phyloP scores from a whole-genome alignment of 371 early-diverging fungal species.

The Vavraia culicis region DNA sequence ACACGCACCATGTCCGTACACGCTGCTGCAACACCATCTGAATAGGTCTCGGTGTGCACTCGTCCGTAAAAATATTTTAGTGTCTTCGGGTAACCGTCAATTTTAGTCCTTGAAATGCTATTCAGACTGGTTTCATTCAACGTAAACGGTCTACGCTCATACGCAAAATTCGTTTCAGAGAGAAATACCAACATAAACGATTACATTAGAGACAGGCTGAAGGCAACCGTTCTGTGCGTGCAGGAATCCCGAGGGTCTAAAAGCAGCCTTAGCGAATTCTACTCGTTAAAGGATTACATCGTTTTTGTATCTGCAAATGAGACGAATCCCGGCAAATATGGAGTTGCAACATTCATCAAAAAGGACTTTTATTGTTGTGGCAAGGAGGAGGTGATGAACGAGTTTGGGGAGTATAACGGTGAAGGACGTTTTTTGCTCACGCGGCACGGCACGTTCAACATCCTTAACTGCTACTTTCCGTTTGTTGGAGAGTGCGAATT shows the following conservation, averaged over 20 bases:
- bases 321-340: constrained; percentile 51
- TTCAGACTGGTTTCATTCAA: constrained; percentile 31
- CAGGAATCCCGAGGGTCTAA: constrained; percentile 55
- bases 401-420: no score
- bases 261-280: constrained; percentile 4
- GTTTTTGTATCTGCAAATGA: constrained; percentile 52
- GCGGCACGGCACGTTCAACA: constrained; percentile 54
- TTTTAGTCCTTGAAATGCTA: no score
- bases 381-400: constrained; percentile 44
- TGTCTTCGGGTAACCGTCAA: no score
- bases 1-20: no score
- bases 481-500: constrained; percentile 1
- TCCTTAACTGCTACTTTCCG: constrained; percentile 59
- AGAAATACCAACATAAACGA: constrained; percentile 17
- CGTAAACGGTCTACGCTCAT: constrained; percentile 33
- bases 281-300: constrained; percentile 47
- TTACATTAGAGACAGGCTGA: constrained; percentile 45
- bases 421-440: constrained; percentile 59
- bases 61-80: no score
- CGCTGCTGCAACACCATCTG: no score
- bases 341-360: constrained; percentile 43
- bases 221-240: constrained; percentile 54
- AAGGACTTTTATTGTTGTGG: constrained; percentile 28
- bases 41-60: no score
- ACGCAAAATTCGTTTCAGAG: constrained; percentile 10